Evolutionary conservation across 2,329 filamentous ascomycete species (phyloP).

Genomic region (Exophiala calicioides): DNA sequence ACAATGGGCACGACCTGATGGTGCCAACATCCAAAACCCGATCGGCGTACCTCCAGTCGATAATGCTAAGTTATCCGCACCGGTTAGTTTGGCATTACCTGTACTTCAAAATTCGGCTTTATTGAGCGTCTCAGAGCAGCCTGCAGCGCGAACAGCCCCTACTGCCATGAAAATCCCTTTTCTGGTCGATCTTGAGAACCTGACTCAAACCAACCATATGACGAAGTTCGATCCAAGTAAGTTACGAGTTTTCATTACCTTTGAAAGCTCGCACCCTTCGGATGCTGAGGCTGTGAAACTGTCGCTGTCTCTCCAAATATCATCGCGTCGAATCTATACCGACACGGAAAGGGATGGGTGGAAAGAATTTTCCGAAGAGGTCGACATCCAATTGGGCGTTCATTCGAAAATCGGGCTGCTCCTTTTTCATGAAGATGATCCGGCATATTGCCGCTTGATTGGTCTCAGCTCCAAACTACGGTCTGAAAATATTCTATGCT

Average conservation of each 20-base stretch:
- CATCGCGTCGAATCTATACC: slow-evolving; percentile 11
- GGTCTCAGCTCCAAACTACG: slow-evolving; percentile 4
- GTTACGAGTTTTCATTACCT: slow-evolving; percentile 21
- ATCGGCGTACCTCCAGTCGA: background rate
- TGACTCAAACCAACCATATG: slow-evolving; percentile 1
- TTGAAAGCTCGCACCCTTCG: slow-evolving; percentile 14
- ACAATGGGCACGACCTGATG: background rate
- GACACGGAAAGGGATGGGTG: slow-evolving; percentile 17
- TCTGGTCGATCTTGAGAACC: slow-evolving; percentile 7
- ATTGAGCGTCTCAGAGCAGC: background rate
- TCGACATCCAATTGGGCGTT: slow-evolving; percentile 2
- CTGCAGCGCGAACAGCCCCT: background rate
- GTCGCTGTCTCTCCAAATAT: slow-evolving; percentile 12
- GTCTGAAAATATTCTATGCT: slow-evolving; percentile 1
- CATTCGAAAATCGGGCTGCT: too few relatives aligned
- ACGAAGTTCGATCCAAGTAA: slow-evolving; percentile 5
- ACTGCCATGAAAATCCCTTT: background rate
- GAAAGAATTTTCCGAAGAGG: slow-evolving; percentile 12
- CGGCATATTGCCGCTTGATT: slow-evolving; percentile 13
- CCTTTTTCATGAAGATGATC: slow-evolving; percentile 15
- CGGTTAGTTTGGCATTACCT: too few relatives aligned
- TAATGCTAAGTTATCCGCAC: too few relatives aligned
- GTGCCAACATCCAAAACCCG: background rate
- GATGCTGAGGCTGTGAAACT: slow-evolving; percentile 18
- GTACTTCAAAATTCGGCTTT: background rate